A percentile compares a stretch with the other conserved stretches of the same genome.
Conservation (phyloP, 192 early-diverging fungal species). For the Hyaloraphidium curvatum region DNA sequence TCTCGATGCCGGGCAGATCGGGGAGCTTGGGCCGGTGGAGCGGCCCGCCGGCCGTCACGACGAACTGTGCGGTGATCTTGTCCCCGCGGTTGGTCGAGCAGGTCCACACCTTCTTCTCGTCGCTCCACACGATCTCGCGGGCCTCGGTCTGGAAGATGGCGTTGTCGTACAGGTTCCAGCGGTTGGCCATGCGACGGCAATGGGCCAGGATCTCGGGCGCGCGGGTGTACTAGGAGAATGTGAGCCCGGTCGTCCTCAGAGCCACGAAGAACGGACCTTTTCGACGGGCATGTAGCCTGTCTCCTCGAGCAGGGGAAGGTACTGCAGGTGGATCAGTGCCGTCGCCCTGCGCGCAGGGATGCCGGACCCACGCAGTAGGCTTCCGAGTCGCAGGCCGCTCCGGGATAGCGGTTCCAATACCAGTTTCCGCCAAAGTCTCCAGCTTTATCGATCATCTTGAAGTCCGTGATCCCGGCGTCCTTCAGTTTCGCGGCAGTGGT, state of each 20-base stretch:
- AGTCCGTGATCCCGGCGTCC: not conserved
- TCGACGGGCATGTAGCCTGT: not conserved
- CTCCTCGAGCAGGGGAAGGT: slow-evolving; percentile 1
- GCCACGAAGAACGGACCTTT: not conserved
- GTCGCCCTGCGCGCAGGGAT: too few relatives aligned
- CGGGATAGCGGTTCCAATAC: slow-evolving; percentile 3
- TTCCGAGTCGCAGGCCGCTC: slow-evolving; percentile 1
- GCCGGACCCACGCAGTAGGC: too few relatives aligned
- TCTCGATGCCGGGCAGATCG: not conserved
- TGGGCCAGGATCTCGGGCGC: not conserved
- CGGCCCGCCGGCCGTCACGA: not conserved
- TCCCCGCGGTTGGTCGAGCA: not conserved
- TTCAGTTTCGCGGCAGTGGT: not conserved
- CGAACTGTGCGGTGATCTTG: not conserved
- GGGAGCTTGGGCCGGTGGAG: not conserved
- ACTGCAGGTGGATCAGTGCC: too few relatives aligned
- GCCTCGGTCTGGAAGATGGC: not conserved
- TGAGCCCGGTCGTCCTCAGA: too few relatives aligned
- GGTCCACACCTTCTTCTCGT: not conserved
- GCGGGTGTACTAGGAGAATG: too few relatives aligned
- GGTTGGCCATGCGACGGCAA: not conserved
- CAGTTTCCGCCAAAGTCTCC: not conserved
- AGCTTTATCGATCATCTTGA: not conserved
- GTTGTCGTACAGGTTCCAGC: not conserved
- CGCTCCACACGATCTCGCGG: not conserved